phyloP scores from a whole-genome alignment of 139 green algal genomes.

The Ettlia oleoabundans region DNA sequence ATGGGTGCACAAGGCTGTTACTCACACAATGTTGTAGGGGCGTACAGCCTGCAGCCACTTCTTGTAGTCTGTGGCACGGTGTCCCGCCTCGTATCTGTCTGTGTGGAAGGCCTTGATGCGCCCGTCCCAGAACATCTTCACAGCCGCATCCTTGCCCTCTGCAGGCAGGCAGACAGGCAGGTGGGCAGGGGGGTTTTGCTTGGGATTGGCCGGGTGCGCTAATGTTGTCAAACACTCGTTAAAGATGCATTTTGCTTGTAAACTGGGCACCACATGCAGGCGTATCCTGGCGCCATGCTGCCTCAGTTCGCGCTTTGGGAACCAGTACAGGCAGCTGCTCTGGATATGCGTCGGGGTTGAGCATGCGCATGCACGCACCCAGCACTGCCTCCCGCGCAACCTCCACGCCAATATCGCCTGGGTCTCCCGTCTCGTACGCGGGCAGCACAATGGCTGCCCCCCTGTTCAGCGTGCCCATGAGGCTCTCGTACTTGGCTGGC shows the following conservation, averaged over 20 bases:
- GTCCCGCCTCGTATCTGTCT: constrained; percentile 49
- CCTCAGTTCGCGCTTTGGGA: no score
- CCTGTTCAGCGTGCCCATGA: constrained; percentile 26
- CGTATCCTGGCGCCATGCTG: no score
- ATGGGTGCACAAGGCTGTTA: no score
- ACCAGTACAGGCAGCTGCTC: no score
- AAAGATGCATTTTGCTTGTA: no score
- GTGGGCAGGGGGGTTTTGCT: no score
- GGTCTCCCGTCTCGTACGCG: constrained; percentile 49
- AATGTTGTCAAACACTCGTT: no score
- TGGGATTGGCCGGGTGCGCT: no score
- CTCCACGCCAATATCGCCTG: constrained; percentile 52
- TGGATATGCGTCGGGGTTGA: no score
- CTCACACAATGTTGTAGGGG: constrained; percentile 45
- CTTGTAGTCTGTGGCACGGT: constrained; percentile 53
- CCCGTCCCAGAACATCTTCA: constrained; percentile 50
- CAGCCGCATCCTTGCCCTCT: constrained; percentile 46
- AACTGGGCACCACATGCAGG: neutral
- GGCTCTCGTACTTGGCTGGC: constrained; percentile 44
- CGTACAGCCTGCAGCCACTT: constrained; percentile 43
- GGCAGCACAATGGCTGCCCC: constrained; percentile 50
- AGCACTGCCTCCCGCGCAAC: constrained; percentile 45
- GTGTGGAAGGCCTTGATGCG: constrained; percentile 57
- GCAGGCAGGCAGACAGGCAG: neutral
- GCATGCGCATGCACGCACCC: constrained; percentile 25